Percentiles rank a stretch among this genome's conserved stretches.
Evolutionary conservation across 179 eudicot species (phyloP).

Genomic region (Beta lomatogona): DNA sequence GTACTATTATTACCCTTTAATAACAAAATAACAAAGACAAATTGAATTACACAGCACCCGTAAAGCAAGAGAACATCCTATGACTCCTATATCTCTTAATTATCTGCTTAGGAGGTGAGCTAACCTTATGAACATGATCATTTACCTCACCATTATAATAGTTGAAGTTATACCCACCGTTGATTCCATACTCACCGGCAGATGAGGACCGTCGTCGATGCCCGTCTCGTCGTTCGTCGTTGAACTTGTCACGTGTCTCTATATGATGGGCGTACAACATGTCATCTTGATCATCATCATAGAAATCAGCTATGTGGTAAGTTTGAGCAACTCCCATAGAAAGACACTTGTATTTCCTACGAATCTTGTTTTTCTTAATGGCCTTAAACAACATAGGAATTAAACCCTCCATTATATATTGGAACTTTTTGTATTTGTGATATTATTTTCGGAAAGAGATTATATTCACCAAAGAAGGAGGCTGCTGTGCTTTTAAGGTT

Average conservation of each 20-base stretch:
- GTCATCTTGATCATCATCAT: not conserved
- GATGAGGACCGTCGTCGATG: slow-evolving; percentile 25
- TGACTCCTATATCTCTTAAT: slow-evolving; percentile 29
- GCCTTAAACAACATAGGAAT: slow-evolving; percentile 45
- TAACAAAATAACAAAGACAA: too few relatives aligned
- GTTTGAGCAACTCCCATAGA: slow-evolving; percentile 32
- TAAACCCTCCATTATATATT: slow-evolving; percentile 51
- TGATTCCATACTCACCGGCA: slow-evolving; percentile 16
- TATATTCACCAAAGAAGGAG: not conserved
- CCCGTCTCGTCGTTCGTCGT: not conserved
- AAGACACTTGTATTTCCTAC: slow-evolving; percentile 42
- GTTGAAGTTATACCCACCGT: slow-evolving; percentile 16
- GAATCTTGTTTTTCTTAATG: slow-evolving; percentile 40
- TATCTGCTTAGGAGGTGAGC: slow-evolving; percentile 7
- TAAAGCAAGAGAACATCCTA: slow-evolving; percentile 34
- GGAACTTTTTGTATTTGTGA: too few relatives aligned
- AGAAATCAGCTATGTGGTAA: slow-evolving; percentile 34
- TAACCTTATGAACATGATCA: not conserved
- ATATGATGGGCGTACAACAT: slow-evolving; percentile 12
- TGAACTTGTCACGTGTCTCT: slow-evolving; percentile 14
- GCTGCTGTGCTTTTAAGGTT: slow-evolving; percentile 11
- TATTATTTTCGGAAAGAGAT: not conserved
- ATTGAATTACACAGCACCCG: slow-evolving; percentile 21
- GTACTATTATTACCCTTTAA: too few relatives aligned
- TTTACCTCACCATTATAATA: not conserved